Conservation (phyloP, 352 stramenopile genomes). For the Globisporangium solare region DNA sequence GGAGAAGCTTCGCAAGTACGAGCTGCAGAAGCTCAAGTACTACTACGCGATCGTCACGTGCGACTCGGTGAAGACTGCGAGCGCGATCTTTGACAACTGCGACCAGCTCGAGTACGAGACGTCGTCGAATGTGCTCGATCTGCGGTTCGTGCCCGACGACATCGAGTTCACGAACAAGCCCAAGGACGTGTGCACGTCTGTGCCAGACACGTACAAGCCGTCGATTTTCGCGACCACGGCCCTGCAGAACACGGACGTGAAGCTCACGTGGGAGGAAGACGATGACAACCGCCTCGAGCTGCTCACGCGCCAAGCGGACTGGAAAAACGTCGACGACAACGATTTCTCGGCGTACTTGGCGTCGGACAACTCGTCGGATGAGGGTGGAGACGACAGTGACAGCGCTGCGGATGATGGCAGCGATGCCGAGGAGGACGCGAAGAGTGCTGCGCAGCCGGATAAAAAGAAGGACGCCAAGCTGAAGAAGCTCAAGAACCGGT, state of each 20-base stretch:
- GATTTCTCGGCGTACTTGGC: constrained; percentile 94
- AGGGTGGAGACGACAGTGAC: constrained; percentile 37
- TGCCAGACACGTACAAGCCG: constrained; percentile 94
- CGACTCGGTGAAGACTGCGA: constrained; percentile 87
- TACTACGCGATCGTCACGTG: constrained; percentile 97
- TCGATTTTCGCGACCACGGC: constrained; percentile 92
- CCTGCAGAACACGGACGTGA: constrained; percentile 90
- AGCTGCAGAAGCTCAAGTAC: constrained; percentile 97
- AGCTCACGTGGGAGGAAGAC: constrained; percentile 95
- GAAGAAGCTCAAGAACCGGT: constrained; percentile 75
- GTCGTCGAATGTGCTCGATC: constrained; percentile 92
- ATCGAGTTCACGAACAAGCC: constrained; percentile 84
- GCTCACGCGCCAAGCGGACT: constrained; percentile 64
- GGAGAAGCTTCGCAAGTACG: constrained; percentile 95
- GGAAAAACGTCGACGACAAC: constrained; percentile 87
- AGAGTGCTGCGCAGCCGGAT: constrained; percentile 16
- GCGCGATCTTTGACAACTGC: constrained; percentile 92
- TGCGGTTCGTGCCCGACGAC: constrained; percentile 93
- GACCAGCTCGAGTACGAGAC: constrained; percentile 98
- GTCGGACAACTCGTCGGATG: constrained; percentile 63
- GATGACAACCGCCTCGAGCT: constrained; percentile 89
- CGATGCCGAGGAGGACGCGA: constrained; percentile 23
- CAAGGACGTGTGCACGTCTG: constrained; percentile 73
- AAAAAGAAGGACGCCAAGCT: constrained; percentile 68
- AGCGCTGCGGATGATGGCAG: constrained; percentile 31